phyloP scores from a whole-genome alignment of 192 early-diverging fungal species.

The Glomus cerebriforme region DNA sequence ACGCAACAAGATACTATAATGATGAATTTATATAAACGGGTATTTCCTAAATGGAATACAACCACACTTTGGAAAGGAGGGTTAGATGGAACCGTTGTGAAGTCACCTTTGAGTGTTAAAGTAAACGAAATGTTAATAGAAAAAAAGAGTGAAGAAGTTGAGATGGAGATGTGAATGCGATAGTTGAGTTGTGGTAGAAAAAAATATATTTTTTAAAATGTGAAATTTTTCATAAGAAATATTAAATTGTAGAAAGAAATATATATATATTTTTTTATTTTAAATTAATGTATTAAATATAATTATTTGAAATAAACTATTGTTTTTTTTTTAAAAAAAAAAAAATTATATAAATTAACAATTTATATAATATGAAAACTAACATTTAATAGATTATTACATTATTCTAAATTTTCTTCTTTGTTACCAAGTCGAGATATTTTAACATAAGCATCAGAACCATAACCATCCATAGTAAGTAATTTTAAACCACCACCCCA shows the following conservation, averaged over 20 bases:
- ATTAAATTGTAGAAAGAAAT: too few relatives aligned
- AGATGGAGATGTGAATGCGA: not conserved
- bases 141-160: not conserved
- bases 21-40: slow-evolving; percentile 95
- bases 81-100: slow-evolving; percentile 10
- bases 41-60: slow-evolving; percentile 98
- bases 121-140: too few relatives aligned
- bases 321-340: too few relatives aligned
- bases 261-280: too few relatives aligned
- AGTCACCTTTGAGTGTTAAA: not conserved
- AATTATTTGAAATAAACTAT: too few relatives aligned
- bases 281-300: too few relatives aligned
- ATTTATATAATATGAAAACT: not conserved
- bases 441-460: slow-evolving; percentile 89
- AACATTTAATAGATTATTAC: not conserved
- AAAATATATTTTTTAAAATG: too few relatives aligned
- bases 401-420: slow-evolving; percentile 54
- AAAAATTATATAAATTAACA: too few relatives aligned
- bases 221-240: too few relatives aligned
- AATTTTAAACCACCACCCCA: slow-evolving; percentile 90
- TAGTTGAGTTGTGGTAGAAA: too few relatives aligned
- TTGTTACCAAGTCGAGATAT: slow-evolving; percentile 74
- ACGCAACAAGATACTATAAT: slow-evolving; percentile 94
- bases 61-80: slow-evolving; percentile 46
- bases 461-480: slow-evolving; percentile 82